phyloP scores from a whole-genome alignment of 1,139 yeast species.

The Saccharomyces pastorianus region DNA sequence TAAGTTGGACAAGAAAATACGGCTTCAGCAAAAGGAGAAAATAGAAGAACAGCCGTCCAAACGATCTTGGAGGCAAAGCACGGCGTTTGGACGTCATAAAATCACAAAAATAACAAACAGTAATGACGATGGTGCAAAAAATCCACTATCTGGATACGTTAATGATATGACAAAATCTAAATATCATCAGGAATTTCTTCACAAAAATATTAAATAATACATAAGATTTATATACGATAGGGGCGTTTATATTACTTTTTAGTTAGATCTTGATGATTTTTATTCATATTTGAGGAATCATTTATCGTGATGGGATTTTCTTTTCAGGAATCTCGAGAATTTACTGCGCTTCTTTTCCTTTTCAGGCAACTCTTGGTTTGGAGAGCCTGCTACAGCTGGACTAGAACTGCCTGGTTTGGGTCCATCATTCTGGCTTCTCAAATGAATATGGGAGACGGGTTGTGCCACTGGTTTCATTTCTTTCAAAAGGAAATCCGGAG shows the following conservation, averaged over 20 bases:
- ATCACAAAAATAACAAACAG: constrained; percentile 37
- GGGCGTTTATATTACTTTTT: background rate
- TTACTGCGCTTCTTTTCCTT: constrained; percentile 28
- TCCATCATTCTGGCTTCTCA: constrained; percentile 14
- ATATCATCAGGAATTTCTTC: constrained; percentile 62
- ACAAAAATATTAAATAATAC: constrained; percentile 48
- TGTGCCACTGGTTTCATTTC: constrained; percentile 17
- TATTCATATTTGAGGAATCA: background rate
- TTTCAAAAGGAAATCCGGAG: constrained; percentile 31
- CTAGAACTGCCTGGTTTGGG: constrained; percentile 10
- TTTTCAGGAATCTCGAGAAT: constrained; percentile 15
- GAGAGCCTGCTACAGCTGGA: constrained; percentile 6
- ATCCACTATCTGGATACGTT: constrained; percentile 35
- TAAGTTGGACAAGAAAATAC: constrained; percentile 32
- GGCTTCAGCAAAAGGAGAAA: constrained; percentile 40
- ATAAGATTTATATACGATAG: background rate
- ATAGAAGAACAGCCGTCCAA: constrained; percentile 10
- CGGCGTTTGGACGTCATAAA: constrained; percentile 34
- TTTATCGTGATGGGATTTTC: background rate
- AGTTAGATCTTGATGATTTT: background rate
- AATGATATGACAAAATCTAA: constrained; percentile 64
- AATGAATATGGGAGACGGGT: constrained; percentile 25
- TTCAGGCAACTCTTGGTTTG: constrained; percentile 8
- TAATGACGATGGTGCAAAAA: constrained; percentile 17
- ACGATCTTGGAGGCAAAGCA: constrained; percentile 46